Base-by-base conservation (phyloP, 305 asterid species). In the Solanum hybrid region DNA sequence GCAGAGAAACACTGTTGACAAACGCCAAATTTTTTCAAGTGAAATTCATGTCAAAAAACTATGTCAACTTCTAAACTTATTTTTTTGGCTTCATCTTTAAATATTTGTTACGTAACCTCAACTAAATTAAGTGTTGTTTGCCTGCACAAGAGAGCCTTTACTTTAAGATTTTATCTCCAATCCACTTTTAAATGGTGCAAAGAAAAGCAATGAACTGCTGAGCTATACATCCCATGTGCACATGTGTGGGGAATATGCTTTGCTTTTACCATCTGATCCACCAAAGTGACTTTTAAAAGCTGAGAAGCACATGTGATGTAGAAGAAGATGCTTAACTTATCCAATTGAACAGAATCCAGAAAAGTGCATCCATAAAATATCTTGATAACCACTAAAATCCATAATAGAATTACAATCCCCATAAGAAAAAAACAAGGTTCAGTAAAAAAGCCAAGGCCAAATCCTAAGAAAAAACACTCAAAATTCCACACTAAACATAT, bases 211-310 rank as follows among this genome's bases (percentile, higher is more conserved):
- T 76, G 27, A 76, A 34, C 26, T 76, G 40, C 14, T 26, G 66
- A 80, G 86, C 64, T 80, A 80, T 76, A 76, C 81, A 42, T 79
- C 31, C 86, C 86, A 40, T 80, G 86, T 80, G 86, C 86, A 38
- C 35, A 27, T 38, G 8, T 80, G 35, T 13, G 36, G 36, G 35
- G 86, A 24, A 80, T 40, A 80, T 45, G 60, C 60, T 45, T 45
- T 80, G 69, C 69, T 80, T 75, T 78, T 40, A 8, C 69, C n/a
- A 40, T 26, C 24, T 80, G 22, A 19, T 80, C 86, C 19, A 80
- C n/a, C 86, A 40, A 9, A 40, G 37, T 40, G 86, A 80, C 86
- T 80, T 80, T 13, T 15, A 38, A 80, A 80, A 40, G 86, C 35
- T 40, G 36, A 80, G 26, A 45, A 29, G 26, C 36, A 40, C 69